Conservation (phyloP, 306 rosid species). For the Ammopiptanthus mongolicus region DNA sequence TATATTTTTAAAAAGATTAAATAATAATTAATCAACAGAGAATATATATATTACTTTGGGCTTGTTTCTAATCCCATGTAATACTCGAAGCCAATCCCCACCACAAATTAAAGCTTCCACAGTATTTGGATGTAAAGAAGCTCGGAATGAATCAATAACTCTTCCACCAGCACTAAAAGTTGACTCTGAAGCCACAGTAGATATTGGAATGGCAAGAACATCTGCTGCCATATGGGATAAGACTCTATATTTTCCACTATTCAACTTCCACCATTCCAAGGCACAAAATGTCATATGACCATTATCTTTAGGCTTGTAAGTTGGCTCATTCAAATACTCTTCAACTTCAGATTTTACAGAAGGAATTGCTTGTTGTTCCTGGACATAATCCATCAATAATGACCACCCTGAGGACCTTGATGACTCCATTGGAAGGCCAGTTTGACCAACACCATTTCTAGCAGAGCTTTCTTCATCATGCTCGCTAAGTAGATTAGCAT, state of each 20-base stretch:
- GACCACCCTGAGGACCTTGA: neutral
- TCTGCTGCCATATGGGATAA: neutral
- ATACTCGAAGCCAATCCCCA: neutral
- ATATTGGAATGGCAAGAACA: neutral
- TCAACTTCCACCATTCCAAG: neutral
- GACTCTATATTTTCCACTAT: neutral
- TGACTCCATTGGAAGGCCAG: neutral
- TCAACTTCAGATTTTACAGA: neutral
- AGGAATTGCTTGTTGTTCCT: neutral
- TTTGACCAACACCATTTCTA: neutral
- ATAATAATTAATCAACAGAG: too few species aligned
- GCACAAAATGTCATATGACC: neutral
- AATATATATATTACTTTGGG: neutral
- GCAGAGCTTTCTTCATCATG: neutral
- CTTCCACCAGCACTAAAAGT: neutral
- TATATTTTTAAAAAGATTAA: too few species aligned
- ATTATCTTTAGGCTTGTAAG: neutral
- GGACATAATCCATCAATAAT: neutral
- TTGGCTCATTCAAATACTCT: neutral
- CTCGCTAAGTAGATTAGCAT: neutral
- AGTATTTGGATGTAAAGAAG: neutral
- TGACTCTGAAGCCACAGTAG: neutral
- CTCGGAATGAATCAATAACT: neutral
- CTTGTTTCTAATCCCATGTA: neutral
- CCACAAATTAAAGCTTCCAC: neutral